Percentiles rank a stretch among this genome's conserved stretches.
These are phyloP conservation scores for Phytophthora multivora DNA, from an alignment of 352 stramenopile species.

Conservation along the genomic window DNA sequence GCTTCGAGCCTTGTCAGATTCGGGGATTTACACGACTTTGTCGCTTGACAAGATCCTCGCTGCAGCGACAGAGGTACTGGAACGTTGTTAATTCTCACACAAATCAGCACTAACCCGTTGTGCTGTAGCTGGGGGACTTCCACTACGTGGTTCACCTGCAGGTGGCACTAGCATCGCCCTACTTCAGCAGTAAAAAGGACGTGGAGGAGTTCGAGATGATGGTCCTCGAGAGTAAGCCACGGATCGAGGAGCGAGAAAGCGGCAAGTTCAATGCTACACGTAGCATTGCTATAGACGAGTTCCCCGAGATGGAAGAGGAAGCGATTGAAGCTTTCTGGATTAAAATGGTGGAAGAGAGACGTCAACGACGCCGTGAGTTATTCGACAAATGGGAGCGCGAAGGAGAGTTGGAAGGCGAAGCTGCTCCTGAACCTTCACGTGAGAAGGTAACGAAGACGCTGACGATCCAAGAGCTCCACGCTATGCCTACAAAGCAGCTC, in stretches of 20 bases:
- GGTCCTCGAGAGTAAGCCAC: constrained; percentile 70
- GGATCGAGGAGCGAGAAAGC: constrained; percentile 18
- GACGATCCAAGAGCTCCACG: constrained; percentile 45
- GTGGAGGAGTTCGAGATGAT: constrained; percentile 77
- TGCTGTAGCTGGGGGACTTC: constrained; percentile 64
- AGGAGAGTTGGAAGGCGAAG: constrained; percentile 6
- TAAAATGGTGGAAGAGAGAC: constrained; percentile 61
- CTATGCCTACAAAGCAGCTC: constrained; percentile 58
- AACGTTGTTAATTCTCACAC: not conserved
- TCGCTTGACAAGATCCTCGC: constrained; percentile 53
- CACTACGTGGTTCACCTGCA: constrained; percentile 80
- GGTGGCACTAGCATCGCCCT: constrained; percentile 65
- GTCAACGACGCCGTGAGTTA: constrained; percentile 40
- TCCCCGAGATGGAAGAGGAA: constrained; percentile 84
- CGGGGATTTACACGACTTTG: constrained; percentile 72
- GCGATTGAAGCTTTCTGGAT: constrained; percentile 84
- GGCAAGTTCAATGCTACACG: constrained; percentile 36
- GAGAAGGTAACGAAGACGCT: constrained; percentile 45
- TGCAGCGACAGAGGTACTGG: constrained; percentile 53
- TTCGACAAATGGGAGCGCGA: constrained; percentile 56
- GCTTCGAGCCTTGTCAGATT: constrained; percentile 66
- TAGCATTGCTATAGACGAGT: constrained; percentile 85
- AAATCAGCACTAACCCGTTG: not conserved
- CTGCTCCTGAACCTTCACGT: not conserved
- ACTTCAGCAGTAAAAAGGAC: constrained; percentile 64